A percentile compares a stretch with the other conserved stretches of the same genome.
Evolutionary conservation across 495 filamentous ascomycete species (phyloP).

Genomic region (Pyrenula aspistea): DNA sequence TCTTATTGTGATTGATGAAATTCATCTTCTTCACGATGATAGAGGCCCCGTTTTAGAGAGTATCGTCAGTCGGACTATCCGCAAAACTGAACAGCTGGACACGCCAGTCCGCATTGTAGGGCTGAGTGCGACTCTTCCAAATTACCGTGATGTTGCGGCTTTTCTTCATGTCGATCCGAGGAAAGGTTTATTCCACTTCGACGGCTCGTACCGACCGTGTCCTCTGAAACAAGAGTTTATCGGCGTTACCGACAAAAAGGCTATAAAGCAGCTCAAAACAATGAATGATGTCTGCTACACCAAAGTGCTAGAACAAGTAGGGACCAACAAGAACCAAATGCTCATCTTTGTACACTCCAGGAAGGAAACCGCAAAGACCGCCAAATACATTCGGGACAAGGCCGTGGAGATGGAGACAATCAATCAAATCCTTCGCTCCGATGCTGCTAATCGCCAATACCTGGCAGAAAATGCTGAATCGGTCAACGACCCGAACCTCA

Average conservation of each 20-base stretch:
- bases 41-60: conserved; percentile 94
- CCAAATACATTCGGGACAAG: conserved; percentile 90
- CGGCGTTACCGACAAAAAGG: conserved; percentile 93
- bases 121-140: conserved; percentile 88
- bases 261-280: conserved; percentile 96
- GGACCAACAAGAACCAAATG: conserved; percentile 85
- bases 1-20: conserved; percentile 93
- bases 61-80: conserved; percentile 89
- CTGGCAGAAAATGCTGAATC: conserved; percentile 73
- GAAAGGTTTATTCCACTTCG: conserved; percentile 90
- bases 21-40: conserved; percentile 94
- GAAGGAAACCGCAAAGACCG: conserved; percentile 96
- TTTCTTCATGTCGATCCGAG: conserved; percentile 84
- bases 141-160: conserved; percentile 91
- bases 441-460: conserved; percentile 84
- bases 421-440: conserved; percentile 83
- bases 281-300: conserved; percentile 99
- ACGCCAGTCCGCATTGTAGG: conserved; percentile 85
- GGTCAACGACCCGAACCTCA: conserved; percentile 77
- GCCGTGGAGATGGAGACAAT: conserved; percentile 94
- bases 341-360: conserved; percentile 96
- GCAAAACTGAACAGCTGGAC: conserved; percentile 83
- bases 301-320: conserved; percentile 95
- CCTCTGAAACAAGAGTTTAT: conserved; percentile 95
- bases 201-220: conserved; percentile 86